Evolutionary conservation across 192 early-diverging fungal genomes (phyloP), one percentile per base, ranked within the genome.

Genomic region (Podila epicladia): DNA sequence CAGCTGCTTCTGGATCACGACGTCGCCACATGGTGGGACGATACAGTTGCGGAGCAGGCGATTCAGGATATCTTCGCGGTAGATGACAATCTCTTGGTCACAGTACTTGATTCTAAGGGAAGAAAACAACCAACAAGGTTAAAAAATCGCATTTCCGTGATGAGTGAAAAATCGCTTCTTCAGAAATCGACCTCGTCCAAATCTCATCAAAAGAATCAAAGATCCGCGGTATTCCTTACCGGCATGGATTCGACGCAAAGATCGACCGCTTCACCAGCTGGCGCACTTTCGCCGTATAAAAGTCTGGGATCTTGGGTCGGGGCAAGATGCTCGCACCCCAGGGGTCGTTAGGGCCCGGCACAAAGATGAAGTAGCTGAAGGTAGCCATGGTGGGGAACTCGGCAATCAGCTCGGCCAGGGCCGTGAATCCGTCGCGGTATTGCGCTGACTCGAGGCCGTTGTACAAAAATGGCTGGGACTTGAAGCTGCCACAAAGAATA

Each of bases 61-160:
- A 65, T 89, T 92, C 60, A 94, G 75, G 55, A 96, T 72, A 72
- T 97, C 95, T 67, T 97, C 95, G 19, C 96, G 89, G 69, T 94
- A 97, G 26, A 98, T 86, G 2, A 97, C 90, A 58, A 98, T 93
- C 69, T 98, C 97, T 63, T 96, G 95, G 5, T 92, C 93, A 73
- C 93, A 96, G 71, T 95, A 97, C 65, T 92, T 91, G 75, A 98
- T 95, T 35, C 94, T 92, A 73, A 35, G 7, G n/a, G 29, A 37
- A 62, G 22, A 53, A 57, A 26, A 70, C 19, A 17, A 60, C 22
- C 7, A 19, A 17, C 37, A 57, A 57, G 13, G 11, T 31, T 28
- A 26, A 51, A n/a, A 51, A n/a, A 51, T 29, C 29, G 29, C 29
- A 29, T 29, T 29, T 29, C 3, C 29, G 3, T 29, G 29, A 29